These are phyloP conservation scores for Penicillium rolfsii DNA, from an alignment of 2,329 filamentous ascomycete genomes.

Conservation along the genomic window DNA sequence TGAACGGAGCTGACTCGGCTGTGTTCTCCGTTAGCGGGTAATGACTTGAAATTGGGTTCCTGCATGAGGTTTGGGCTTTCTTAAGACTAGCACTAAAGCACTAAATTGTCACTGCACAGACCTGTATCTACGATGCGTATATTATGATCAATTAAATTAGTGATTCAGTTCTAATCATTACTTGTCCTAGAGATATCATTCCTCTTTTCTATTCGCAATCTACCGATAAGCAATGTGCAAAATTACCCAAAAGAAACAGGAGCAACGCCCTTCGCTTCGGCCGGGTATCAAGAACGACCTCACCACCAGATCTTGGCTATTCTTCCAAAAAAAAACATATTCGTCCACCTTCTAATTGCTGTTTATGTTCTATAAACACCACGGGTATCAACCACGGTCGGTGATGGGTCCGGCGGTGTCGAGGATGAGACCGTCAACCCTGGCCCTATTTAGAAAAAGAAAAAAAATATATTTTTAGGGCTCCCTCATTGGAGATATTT, in stretches of 20 bases:
- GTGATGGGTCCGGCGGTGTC: constrained; percentile 17
- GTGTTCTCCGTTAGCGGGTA: constrained; percentile 19
- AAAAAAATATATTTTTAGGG: not conserved
- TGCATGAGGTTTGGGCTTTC: constrained; percentile 3
- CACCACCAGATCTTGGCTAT: not conserved
- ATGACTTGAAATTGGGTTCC: constrained; percentile 13
- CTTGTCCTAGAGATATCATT: not conserved
- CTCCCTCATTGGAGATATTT: not conserved
- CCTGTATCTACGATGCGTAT: too few relatives aligned
- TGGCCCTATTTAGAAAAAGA: not conserved
- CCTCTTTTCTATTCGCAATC: constrained; percentile 3
- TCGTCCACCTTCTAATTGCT: constrained; percentile 14
- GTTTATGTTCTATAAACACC: not conserved
- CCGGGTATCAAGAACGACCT: not conserved
- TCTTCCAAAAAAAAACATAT: not conserved
- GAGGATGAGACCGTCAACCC: constrained; percentile 15
- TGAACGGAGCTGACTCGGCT: constrained; percentile 20
- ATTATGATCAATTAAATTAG: too few relatives aligned
- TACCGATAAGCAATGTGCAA: constrained; percentile 7
- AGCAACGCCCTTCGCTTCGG: not conserved
- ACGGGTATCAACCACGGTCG: constrained; percentile 27
- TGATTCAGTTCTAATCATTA: not conserved
- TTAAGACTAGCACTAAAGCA: constrained; percentile 5
- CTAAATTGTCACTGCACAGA: not conserved
- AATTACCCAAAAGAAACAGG: constrained; percentile 5